Evolutionary conservation across 306 rosid genomes (phyloP).

Genomic region (Cucurbita pepo): DNA sequence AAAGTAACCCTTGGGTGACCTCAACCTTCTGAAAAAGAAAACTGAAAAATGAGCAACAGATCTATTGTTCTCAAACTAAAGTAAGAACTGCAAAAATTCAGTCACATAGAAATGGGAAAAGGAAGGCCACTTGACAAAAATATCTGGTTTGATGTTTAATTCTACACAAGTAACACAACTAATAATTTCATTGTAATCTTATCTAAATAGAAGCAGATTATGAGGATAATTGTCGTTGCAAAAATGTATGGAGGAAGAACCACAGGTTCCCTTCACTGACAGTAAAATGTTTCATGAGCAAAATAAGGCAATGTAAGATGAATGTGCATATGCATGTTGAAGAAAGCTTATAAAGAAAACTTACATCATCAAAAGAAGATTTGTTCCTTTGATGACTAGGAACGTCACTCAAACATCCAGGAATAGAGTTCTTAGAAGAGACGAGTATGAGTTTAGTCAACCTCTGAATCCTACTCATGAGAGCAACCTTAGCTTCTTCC

Average conservation of each 20-base stretch:
- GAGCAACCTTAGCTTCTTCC: conserved; percentile 99
- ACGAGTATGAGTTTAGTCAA: conserved; percentile 95
- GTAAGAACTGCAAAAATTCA: background rate
- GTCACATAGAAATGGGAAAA: background rate
- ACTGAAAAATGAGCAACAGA: background rate
- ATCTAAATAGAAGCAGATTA: background rate
- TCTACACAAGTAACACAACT: background rate
- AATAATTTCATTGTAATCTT: background rate
- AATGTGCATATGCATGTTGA: background rate
- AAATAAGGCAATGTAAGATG: background rate
- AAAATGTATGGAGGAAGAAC: background rate
- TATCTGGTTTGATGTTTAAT: background rate
- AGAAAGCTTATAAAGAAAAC: conserved; percentile 15
- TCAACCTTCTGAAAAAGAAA: conserved; percentile 39
- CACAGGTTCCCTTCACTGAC: background rate
- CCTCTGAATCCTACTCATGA: conserved; percentile 98
- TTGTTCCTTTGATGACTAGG: conserved; percentile 63
- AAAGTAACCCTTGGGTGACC: conserved; percentile 25
- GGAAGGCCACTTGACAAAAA: background rate
- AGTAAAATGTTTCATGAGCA: background rate
- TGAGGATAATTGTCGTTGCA: background rate
- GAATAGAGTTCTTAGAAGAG: conserved; percentile 82
- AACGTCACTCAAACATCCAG: conserved; percentile 63
- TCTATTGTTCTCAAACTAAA: background rate
- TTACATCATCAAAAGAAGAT: conserved; percentile 78